Evolutionary conservation across 2,329 filamentous ascomycete species (phyloP), one percentile per base, ranked within the genome.

Genomic region (Pseudogymnoascus sp.): DNA sequence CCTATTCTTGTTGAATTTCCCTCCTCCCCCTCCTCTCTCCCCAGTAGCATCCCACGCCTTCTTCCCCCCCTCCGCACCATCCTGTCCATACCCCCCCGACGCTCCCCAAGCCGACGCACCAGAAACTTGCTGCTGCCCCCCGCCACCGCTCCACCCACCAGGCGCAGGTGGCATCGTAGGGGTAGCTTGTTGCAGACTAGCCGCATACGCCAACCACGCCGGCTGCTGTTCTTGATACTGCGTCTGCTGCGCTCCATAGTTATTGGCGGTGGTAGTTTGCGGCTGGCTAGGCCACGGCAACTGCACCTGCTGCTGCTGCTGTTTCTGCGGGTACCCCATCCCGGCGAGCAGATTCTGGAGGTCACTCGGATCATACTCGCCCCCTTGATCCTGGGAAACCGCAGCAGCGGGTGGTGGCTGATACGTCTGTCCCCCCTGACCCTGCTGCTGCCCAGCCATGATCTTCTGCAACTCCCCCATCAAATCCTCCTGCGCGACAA

Each of bases 1-100:
- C 63, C 78, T 78, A 14, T 75, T 69, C 28, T 79, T 65, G 10
- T 14, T 35, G 40, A 25, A 25, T 33, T 50, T 50, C 11, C 44
- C n/a, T 14, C 31, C 31, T 2, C 31, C 18, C 5, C 40, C 60
- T 5, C 40, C 60, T 5, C 60, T 69, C 38, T 71, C 70, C 1
- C 5, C 28, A 4, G 4, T 4, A 8, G 4, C 33, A 8, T 35
- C 31, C 50, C 50, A 56, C 23, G 25, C 1, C 16, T 56, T 56
- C 50, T 56, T 56, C 1, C 50, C 23, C 23, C 38, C 38, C 6
- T 40, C 25, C 10, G 7, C 16, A 4, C 16, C 25, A 59, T 23
- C 53, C 18, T 12, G 12, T 31, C 53, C 25, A 33, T 35, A 12
- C 4, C 18, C 10, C 16, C 28, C 28, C 7, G 40, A 44, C 4